These are phyloP conservation scores for Fallopia convolvulus DNA, from an alignment of 148 eudicot species.

Conservation along the genomic window DNA sequence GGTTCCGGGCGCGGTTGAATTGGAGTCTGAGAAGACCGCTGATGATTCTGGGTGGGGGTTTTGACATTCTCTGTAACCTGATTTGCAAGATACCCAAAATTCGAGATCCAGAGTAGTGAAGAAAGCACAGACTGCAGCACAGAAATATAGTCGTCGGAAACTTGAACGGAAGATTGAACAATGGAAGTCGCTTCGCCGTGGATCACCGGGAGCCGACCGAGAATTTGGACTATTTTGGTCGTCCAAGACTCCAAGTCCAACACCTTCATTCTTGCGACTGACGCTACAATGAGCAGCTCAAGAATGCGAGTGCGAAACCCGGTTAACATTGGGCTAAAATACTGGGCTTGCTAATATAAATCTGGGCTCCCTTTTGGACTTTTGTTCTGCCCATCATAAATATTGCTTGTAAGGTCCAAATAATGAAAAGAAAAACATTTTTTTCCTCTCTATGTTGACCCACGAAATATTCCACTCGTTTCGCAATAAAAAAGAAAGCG, in stretches of 20 bases:
- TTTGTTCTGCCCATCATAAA: not conserved
- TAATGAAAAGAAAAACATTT: too few relatives aligned
- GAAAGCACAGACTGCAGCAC: not conserved
- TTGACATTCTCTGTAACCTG: constrained; percentile 46
- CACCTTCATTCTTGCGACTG: not conserved
- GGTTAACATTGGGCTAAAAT: too few relatives aligned
- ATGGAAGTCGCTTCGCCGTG: not conserved
- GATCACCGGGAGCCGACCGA: not conserved
- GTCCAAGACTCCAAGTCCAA: not conserved
- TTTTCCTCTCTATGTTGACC: too few relatives aligned
- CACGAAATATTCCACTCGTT: too few relatives aligned
- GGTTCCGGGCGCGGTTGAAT: constrained; percentile 24
- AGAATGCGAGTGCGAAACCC: not conserved
- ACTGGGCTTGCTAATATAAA: not conserved
- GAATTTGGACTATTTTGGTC: not conserved
- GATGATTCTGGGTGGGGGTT: constrained; percentile 42
- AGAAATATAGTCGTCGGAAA: not conserved
- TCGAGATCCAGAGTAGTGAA: not conserved
- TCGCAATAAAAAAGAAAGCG: too few relatives aligned
- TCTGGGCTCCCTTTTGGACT: not conserved
- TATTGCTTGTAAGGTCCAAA: too few relatives aligned
- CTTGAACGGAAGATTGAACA: not conserved
- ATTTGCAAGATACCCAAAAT: not conserved
- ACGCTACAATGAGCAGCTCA: not conserved
- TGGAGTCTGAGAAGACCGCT: constrained; percentile 30